Evolutionary conservation across 805 yeast species (phyloP).

Genomic region (Sugiyamaella americana): DNA sequence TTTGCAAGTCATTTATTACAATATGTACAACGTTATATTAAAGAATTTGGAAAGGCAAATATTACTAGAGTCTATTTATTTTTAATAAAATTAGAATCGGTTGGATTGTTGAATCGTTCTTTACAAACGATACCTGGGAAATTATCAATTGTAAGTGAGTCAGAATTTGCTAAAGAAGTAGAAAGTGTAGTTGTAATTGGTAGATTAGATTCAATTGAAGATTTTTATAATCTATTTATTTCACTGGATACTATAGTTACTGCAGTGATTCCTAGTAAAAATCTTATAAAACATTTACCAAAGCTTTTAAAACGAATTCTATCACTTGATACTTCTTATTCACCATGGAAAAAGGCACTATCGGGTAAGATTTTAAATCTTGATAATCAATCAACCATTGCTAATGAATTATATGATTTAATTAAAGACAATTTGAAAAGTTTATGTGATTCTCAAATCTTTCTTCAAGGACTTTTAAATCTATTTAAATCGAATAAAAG

Average conservation of each 20-base stretch:
- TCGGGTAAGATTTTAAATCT: background rate
- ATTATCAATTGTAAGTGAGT: background rate
- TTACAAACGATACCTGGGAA: background rate
- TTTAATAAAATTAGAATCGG: background rate
- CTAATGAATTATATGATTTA: background rate
- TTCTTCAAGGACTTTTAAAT: constrained; percentile 6
- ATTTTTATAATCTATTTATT: background rate
- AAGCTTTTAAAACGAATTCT: background rate
- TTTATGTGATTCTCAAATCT: constrained; percentile 2
- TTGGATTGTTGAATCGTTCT: background rate
- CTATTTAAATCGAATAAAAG: background rate
- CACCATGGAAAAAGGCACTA: background rate
- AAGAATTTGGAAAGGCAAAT: constrained; percentile 4
- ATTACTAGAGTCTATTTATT: background rate
- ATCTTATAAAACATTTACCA: background rate
- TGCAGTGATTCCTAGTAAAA: background rate
- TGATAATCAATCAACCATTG: background rate
- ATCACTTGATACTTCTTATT: background rate
- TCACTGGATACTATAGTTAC: background rate
- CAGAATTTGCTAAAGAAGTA: background rate
- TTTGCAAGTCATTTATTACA: constrained; percentile 15
- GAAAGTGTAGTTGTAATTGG: background rate
- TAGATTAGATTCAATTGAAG: background rate
- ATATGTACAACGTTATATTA: constrained; percentile 6
- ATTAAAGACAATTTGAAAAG: background rate